Base-by-base conservation (phyloP, 1,284 basidiomycete genomes). In the Ustilago lituana region DNA sequence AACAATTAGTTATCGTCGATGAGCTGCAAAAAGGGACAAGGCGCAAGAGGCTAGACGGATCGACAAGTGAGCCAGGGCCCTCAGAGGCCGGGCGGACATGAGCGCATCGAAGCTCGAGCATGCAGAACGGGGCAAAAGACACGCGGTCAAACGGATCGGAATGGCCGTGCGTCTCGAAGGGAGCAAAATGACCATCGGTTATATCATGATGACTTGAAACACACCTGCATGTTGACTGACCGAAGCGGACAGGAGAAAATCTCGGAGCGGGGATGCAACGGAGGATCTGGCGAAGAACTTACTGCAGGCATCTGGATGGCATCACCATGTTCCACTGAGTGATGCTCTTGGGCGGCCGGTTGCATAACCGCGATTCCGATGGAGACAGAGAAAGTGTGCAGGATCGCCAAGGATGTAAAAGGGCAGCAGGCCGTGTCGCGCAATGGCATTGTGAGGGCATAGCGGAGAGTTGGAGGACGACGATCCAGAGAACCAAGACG, bases 291-390 rank as follows among this genome's bases (percentile, higher is more conserved):
- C n/a, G n/a, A n/a, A n/a, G n/a, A n/a, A n/a, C n/a, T n/a, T n/a
- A n/a, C n/a, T n/a, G n/a, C n/a, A n/a, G 48, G 58, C 35, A 15
- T 44, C 19, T 19, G 33, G 31, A 60, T 60, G 50, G 40, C 58
- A 53, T 60, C 50, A 60, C 40, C 32, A 23, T 54, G 45, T 53
- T 48, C 35, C 50, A 52, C 27, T 27, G 24, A 7, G 27, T 15
- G 15, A 20, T 11, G n/a, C 17, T 27, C 17, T 33, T 7, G 22
- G 11, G n/a, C 19, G 23, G 37, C 38, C 45, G 46, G 58, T 20
- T 45, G 23, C 6, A 8, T 46, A 54, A 17, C 51, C 50, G 51
- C 50, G n/a, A 44, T 19, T 27, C 20, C 33, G 26, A n/a, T 43
- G 19, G 4, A 19, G 12, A 17, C 8, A 31, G 20, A 23, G 22